These are phyloP conservation scores for Arthrobotrys entomopaga DNA, from an alignment of 2,329 filamentous ascomycete species.

Conservation along the genomic window DNA sequence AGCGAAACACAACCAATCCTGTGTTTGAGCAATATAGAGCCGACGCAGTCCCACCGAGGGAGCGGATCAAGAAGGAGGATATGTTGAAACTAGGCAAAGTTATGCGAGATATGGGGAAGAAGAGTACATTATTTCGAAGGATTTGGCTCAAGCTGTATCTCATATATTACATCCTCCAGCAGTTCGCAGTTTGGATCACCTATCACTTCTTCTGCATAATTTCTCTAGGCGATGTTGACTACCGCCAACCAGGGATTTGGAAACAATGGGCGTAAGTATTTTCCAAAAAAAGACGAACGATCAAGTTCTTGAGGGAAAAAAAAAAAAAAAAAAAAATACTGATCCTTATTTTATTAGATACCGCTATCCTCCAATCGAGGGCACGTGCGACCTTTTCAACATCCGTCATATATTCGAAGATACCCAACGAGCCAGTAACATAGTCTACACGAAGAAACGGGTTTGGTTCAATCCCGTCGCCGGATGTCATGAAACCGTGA, in stretches of 20 bases:
- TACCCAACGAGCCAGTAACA: neutral
- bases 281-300: neutral
- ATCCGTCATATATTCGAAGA: conserved; percentile 14
- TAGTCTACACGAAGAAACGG: conserved; percentile 26
- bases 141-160: neutral
- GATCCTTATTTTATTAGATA: neutral
- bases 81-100: neutral
- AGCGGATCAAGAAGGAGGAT: neutral
- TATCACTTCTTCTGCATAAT: conserved; percentile 9
- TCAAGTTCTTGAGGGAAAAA: neutral
- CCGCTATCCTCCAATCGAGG: conserved; percentile 21
- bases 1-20: neutral
- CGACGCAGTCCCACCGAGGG: too few species aligned
- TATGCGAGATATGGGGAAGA: neutral
- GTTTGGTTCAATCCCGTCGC: conserved; percentile 30
- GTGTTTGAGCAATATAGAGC: too few species aligned
- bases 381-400: conserved; percentile 29
- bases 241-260: conserved; percentile 8
- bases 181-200: neutral
- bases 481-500: conserved; percentile 18
- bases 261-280: conserved; percentile 35
- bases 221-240: conserved; percentile 11
- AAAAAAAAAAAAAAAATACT: too few species aligned
- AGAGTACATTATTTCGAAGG: neutral
- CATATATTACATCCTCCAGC: neutral